These are phyloP conservation scores for Neoarthrinium moseri DNA, from an alignment of 2,329 filamentous ascomycete genomes.

Conservation along the genomic window DNA sequence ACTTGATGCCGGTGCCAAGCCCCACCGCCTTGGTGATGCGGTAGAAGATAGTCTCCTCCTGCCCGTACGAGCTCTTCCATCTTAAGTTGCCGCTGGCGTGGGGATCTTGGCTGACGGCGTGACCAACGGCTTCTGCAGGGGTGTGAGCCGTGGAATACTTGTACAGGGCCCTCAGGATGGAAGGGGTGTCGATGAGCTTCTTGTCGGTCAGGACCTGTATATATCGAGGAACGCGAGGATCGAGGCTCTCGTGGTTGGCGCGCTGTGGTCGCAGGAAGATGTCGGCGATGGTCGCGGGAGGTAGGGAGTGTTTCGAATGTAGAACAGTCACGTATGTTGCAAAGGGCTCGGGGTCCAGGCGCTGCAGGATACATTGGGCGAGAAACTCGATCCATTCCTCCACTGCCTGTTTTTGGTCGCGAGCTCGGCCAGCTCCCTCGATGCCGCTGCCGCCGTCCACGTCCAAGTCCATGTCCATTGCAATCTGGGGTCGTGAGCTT, in stretches of 20 bases:
- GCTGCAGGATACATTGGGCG: slow-evolving; percentile 44
- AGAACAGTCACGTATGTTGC: slow-evolving; percentile 49
- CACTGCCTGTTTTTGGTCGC: slow-evolving; percentile 21
- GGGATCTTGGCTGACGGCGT: slow-evolving; percentile 16
- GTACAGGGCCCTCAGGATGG: slow-evolving; percentile 54
- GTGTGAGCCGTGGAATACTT: slow-evolving; percentile 54
- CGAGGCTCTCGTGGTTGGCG: slow-evolving; percentile 48
- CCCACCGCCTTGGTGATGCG: slow-evolving; percentile 86
- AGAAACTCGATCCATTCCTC: slow-evolving; percentile 52
- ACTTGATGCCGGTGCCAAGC: slow-evolving; percentile 47
- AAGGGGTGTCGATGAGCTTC: slow-evolving; percentile 51
- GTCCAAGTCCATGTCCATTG: slow-evolving; percentile 22
- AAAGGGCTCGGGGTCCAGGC: slow-evolving; percentile 55
- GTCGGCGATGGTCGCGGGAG: slow-evolving; percentile 51
- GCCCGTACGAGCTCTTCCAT: slow-evolving; percentile 57
- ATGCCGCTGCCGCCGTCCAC: slow-evolving; percentile 8
- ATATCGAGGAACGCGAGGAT: slow-evolving; percentile 60
- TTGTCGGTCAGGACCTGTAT: slow-evolving; percentile 53
- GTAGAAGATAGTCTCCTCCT: slow-evolving; percentile 92
- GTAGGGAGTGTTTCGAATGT: slow-evolving; percentile 49
- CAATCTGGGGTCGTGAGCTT: too few species aligned
- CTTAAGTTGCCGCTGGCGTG: slow-evolving; percentile 24
- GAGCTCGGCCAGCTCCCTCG: slow-evolving; percentile 4
- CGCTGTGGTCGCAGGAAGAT: slow-evolving; percentile 56
- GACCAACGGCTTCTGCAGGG: slow-evolving; percentile 23